Conservation (phyloP, 331 rosid genomes). For the Stylosanthes scabra region DNA sequence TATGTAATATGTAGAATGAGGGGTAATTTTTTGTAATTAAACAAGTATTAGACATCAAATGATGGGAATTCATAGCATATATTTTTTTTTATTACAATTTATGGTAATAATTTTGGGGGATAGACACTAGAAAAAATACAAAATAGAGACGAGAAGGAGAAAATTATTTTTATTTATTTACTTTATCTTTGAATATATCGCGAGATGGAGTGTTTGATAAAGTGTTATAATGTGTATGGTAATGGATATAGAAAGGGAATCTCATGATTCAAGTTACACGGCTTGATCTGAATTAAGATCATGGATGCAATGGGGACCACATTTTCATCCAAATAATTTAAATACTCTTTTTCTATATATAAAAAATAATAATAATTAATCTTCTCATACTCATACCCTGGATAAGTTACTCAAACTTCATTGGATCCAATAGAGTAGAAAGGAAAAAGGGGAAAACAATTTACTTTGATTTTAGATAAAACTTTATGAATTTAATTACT, state of each 20-base stretch:
- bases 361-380: too few species aligned
- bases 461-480: not conserved
- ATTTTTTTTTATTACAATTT: too few species aligned
- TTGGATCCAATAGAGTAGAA: not conserved
- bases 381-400: not conserved
- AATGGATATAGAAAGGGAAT: constrained; percentile 47
- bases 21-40: too few species aligned
- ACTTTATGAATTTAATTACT: not conserved
- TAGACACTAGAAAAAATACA: not conserved
- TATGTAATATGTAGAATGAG: too few species aligned
- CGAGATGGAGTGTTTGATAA: constrained; percentile 28
- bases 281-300: constrained; percentile 53
- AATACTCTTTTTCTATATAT: not conserved
- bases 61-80: too few species aligned
- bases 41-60: too few species aligned
- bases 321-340: not conserved
- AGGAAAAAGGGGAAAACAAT: too few species aligned
- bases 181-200: not conserved
- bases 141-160: constrained; percentile 7
- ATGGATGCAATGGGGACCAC: constrained; percentile 46
- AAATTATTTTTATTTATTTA: not conserved
- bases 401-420: not conserved
- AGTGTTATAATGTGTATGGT: constrained; percentile 41
- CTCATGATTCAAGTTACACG: constrained; percentile 45
- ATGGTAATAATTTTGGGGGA: not conserved